Conservation (phyloP, 495 filamentous ascomycete species). For the Penicillium cosmopolitanum region DNA sequence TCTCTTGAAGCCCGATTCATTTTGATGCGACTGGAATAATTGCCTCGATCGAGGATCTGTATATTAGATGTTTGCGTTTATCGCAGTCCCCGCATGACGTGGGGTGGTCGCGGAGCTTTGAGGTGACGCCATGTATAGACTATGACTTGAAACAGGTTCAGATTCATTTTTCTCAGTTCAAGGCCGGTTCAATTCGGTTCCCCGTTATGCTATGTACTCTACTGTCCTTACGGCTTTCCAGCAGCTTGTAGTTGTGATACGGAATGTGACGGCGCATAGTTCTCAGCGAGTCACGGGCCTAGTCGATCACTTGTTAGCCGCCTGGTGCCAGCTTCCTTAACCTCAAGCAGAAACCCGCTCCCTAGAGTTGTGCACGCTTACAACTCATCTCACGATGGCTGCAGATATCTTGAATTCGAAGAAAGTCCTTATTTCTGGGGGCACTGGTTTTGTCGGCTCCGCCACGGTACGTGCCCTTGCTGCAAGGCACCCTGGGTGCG, state of each 20-base stretch:
- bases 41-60: constrained; percentile 41
- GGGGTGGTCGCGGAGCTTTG: constrained; percentile 19
- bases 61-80: constrained; percentile 43
- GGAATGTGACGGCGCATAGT: constrained; percentile 2
- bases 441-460: constrained; percentile 55
- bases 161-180: constrained; percentile 9
- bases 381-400: constrained; percentile 13
- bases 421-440: constrained; percentile 57
- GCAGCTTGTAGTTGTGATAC: background rate
- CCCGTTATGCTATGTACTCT: background rate
- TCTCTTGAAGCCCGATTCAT: constrained; percentile 32
- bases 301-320: constrained; percentile 7
- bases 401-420: constrained; percentile 15
- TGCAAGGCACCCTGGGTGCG: constrained; percentile 46
- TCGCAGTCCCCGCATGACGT: constrained; percentile 26
- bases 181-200: background rate
- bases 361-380: background rate
- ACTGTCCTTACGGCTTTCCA: background rate
- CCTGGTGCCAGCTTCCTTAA: background rate
- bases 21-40: constrained; percentile 42
- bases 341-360: background rate
- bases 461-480: constrained; percentile 45
- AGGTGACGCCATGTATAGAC: constrained; percentile 33
- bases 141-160: constrained; percentile 31
- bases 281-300: constrained; percentile 13